Evolutionary conservation across 148 eudicot species (phyloP), one percentile per base, ranked within the genome.

Genomic region (Fallopia convolvulus): DNA sequence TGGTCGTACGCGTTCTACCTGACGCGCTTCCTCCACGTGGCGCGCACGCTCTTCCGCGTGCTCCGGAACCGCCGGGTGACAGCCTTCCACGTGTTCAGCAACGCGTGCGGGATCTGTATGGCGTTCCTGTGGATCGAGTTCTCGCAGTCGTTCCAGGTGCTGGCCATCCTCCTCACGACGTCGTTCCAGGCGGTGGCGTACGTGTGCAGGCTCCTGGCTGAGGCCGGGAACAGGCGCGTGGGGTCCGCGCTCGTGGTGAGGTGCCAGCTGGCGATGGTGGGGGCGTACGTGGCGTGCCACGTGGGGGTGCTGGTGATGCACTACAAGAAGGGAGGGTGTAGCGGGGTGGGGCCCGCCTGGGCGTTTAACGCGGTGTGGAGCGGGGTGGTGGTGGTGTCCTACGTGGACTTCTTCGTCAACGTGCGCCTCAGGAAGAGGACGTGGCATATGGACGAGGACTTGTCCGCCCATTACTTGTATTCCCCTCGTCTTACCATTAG

Each of bases 1-100:
- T 88, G 91, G 91, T 86, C 89, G 1, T 88, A 88, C 72, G 70
- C 74, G 0, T 88, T 88, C 33, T 88, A 86, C 76, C 82, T 88
- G 41, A 82, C 87, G 13, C 81, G 91, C 8, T 82, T 84, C 74
- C 79, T 88, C 14, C 91, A 86, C 36, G 77, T 81, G 0, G 70
- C 82, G 1, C 77, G 88, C 40, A 88, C 88, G 3, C 77, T 83
- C 50, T 14, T 86, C 32, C 68, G 78, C 17, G 80, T 82, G 8
- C 50, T 88, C 17, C 74, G 82, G 8, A 81, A 80, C 60, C 84
- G 88, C 8, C 26, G 68, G 4, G 13, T 88, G 0, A 73, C 85
- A 0, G 42, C 76, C 26, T 78, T 80, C 68, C 88, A 83, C 20
- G 39, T 88, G 6, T 68, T 88, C 39, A 80, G 85, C 68, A 86